phyloP scores from a whole-genome alignment of 148 eudicot species.

The Camellia sinensis region DNA sequence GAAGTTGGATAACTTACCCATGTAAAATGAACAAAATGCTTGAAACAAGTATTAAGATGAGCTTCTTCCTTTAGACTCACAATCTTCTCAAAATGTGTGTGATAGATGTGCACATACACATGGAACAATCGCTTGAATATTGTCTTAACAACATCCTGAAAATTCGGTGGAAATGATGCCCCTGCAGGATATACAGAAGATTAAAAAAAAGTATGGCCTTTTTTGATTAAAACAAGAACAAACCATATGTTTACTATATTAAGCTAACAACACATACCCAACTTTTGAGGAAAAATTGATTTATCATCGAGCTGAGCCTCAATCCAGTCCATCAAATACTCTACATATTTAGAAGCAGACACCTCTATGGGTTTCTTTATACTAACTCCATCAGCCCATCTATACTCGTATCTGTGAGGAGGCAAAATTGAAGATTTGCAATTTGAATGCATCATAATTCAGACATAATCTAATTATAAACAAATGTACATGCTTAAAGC shows the following conservation, averaged over 20 bases:
- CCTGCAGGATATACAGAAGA: constrained; percentile 18
- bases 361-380: constrained; percentile 32
- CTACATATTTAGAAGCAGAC: constrained; percentile 30
- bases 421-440: background rate
- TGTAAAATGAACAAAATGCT: constrained; percentile 46
- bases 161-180: constrained; percentile 42
- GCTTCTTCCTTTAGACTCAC: constrained; percentile 44
- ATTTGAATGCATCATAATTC: background rate
- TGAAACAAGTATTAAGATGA: constrained; percentile 48
- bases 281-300: constrained; percentile 37
- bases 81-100: constrained; percentile 42
- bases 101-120: constrained; percentile 46
- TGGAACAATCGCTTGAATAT: constrained; percentile 45
- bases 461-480: background rate
- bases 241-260: background rate
- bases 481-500: background rate
- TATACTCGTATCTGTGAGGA: constrained; percentile 26
- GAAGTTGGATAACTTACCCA: constrained; percentile 30
- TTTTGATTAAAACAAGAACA: background rate
- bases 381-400: constrained; percentile 32
- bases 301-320: constrained; percentile 42
- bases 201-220: background rate
- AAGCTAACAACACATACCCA: constrained; percentile 26
- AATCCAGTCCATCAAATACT: constrained; percentile 33
- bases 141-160: constrained; percentile 40